Evolutionary conservation across 1,284 basidiomycete genomes (phyloP).

Genomic region (Rhodotorula sp.): DNA sequence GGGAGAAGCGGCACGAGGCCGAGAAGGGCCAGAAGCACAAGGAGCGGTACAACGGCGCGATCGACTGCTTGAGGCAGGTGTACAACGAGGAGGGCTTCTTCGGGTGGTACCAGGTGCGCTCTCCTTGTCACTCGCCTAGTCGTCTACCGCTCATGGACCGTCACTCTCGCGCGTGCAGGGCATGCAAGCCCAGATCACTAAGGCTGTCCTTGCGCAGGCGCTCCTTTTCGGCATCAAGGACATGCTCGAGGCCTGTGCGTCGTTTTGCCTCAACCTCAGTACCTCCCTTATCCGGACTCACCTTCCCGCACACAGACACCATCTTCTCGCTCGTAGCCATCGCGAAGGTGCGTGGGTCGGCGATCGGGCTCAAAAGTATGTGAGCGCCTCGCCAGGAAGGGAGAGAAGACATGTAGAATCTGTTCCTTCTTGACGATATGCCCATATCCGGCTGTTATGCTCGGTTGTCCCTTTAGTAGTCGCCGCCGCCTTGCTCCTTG

Average conservation of each 20-base stretch:
- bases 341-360: slow-evolving; percentile 23
- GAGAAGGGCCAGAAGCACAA: slow-evolving; percentile 38
- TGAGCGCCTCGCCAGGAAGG: not conserved
- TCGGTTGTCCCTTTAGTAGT: too few relatives aligned
- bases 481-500: too few relatives aligned
- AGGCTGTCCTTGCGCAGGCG: slow-evolving; percentile 80
- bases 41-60: slow-evolving; percentile 64
- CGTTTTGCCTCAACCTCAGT: too few relatives aligned
- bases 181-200: slow-evolving; percentile 85
- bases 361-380: slow-evolving; percentile 29
- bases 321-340: slow-evolving; percentile 37
- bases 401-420: not conserved
- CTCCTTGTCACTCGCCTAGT: not conserved
- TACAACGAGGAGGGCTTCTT: slow-evolving; percentile 63
- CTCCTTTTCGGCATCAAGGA: slow-evolving; percentile 48
- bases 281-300: not conserved
- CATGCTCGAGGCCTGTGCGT: slow-evolving; percentile 43
- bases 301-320: slow-evolving; percentile 23
- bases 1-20: slow-evolving; percentile 13
- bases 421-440: too few relatives aligned
- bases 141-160: not conserved
- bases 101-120: slow-evolving; percentile 84
- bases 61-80: slow-evolving; percentile 74
- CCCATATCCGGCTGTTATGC: too few relatives aligned
- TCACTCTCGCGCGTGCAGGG: slow-evolving; percentile 57